Conservation (phyloP, 768 basidiomycete species). For the Xerocomellus intermedius region DNA sequence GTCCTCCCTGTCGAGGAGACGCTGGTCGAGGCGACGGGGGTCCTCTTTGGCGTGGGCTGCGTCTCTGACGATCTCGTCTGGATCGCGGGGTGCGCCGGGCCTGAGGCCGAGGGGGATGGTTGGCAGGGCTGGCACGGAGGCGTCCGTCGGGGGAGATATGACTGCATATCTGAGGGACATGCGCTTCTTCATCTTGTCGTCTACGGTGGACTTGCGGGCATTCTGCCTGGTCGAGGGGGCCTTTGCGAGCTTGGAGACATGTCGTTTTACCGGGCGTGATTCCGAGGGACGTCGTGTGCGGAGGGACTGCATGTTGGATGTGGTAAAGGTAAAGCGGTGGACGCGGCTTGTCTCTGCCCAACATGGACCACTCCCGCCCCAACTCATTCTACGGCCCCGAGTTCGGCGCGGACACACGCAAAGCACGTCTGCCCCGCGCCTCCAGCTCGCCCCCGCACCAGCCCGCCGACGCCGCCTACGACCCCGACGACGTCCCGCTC, state of each 20-base stretch:
- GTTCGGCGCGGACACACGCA: slow-evolving; percentile 10
- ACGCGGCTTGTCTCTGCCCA: slow-evolving; percentile 14
- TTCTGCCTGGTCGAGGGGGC: slow-evolving; percentile 35
- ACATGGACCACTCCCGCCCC: slow-evolving; percentile 36
- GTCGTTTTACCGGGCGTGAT: slow-evolving; percentile 35
- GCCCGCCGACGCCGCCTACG: slow-evolving; percentile 33
- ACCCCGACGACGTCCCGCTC: slow-evolving; percentile 42
- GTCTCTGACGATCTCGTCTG: slow-evolving; percentile 51
- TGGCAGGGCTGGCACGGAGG: slow-evolving; percentile 56
- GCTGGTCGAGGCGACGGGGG: slow-evolving; percentile 56
- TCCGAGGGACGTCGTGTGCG: slow-evolving; percentile 52
- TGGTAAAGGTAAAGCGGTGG: slow-evolving; percentile 15
- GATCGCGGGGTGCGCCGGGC: slow-evolving; percentile 36
- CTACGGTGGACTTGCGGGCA: slow-evolving; percentile 47
- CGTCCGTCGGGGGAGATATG: slow-evolving; percentile 67
- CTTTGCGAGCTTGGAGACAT: slow-evolving; percentile 33
- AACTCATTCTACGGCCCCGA: slow-evolving; percentile 35
- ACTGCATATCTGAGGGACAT: slow-evolving; percentile 94
- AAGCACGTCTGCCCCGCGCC: slow-evolving; percentile 12
- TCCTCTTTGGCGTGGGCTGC: slow-evolving; percentile 47
- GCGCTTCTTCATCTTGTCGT: slow-evolving; percentile 95
- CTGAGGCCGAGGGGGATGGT: slow-evolving; percentile 48
- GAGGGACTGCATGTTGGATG: slow-evolving; percentile 57
- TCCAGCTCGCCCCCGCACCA: slow-evolving; percentile 26
- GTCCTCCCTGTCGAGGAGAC: slow-evolving; percentile 66